phyloP scores from a whole-genome alignment of 2,329 filamentous ascomycete genomes.

The Talaromyces sp. region DNA sequence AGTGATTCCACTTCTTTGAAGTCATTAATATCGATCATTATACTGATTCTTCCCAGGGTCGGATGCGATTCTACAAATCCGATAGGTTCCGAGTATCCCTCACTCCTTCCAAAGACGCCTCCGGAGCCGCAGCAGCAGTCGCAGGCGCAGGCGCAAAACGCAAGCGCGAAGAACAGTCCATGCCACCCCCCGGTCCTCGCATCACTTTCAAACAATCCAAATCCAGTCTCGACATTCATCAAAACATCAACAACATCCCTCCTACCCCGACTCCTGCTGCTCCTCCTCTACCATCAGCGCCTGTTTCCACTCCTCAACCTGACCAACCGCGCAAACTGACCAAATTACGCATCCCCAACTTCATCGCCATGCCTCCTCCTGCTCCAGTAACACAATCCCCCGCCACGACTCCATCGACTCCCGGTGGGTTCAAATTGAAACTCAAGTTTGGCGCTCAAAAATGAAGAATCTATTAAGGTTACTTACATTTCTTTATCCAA shows the following conservation, averaged over 20 bases:
- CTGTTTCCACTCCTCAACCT: constrained; percentile 20
- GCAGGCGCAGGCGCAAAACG: constrained; percentile 28
- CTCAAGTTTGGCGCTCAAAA: constrained; percentile 38
- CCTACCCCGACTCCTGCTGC: background rate
- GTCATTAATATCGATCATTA: background rate
- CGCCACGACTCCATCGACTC: constrained; percentile 30
- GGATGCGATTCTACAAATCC: constrained; percentile 43
- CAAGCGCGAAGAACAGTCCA: constrained; percentile 39
- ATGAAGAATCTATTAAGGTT: constrained; percentile 19
- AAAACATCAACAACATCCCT: constrained; percentile 20
- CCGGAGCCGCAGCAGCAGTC: constrained; percentile 17
- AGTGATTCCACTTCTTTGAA: constrained; percentile 14
- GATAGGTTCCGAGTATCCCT: constrained; percentile 38
- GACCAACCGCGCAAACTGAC: constrained; percentile 24
- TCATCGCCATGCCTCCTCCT: constrained; percentile 28
- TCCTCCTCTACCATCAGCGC: background rate
- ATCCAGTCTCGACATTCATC: constrained; percentile 29
- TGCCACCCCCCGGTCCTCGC: constrained; percentile 34
- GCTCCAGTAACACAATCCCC: constrained; percentile 27
- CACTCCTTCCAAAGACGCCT: constrained; percentile 28
- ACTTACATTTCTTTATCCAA: background rate
- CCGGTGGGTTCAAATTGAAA: constrained; percentile 43
- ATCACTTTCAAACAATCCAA: constrained; percentile 45
- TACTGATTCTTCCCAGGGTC: constrained; percentile 31
- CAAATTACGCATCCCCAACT: constrained; percentile 35